Evolutionary conservation across 1,284 basidiomycete species (phyloP), one percentile per base, ranked within the genome.

Genomic region (Ceratobasidium sp.): DNA sequence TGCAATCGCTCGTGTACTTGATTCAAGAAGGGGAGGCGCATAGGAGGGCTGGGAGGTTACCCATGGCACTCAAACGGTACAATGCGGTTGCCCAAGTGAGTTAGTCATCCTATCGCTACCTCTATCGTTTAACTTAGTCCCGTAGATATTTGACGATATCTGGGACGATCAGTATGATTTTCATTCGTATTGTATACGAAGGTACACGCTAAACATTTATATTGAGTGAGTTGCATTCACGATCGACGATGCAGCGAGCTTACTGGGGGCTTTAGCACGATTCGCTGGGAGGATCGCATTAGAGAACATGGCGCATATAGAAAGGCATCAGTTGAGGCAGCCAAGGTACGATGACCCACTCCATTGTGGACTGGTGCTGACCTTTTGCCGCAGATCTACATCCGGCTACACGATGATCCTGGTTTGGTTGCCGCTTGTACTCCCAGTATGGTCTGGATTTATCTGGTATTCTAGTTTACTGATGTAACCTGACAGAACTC

Each of bases 141-240:
- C 53, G 4, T 74, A 93, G 87, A 82, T 89, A 14, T 98, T 97
- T 78, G 85, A 90, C 68, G 91, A 92, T 68, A 86, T 93, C 72
- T 92, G 95, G 75, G 94, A 98, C 73, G 97, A 99, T 76, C 95
- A 99, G 79, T 96, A 93, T 75, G 97, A 99, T 78, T 99, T 99
- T 83, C 97, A 99, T 77, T 88, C 89, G 6, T 99, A 99, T 79
- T 92, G 93, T 74, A 76, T 98, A 75, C 87, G 97, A 53, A 93
- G 93, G 75, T 92, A 90, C 76, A 97, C 92, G 2, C 79, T 99
- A 42, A 88, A 88, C 56, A 84, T 91, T 13, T 99, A 99, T 77
- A 74, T 91, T 60, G 84, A 87, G 93, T 95, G 42, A n/a, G 42
- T 46, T 7, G 7, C 16, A 46, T n/a, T 74, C 50, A 46, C 67